Conservation (phyloP, 2,329 filamentous ascomycete genomes). For the Biscogniauxia sp. region DNA sequence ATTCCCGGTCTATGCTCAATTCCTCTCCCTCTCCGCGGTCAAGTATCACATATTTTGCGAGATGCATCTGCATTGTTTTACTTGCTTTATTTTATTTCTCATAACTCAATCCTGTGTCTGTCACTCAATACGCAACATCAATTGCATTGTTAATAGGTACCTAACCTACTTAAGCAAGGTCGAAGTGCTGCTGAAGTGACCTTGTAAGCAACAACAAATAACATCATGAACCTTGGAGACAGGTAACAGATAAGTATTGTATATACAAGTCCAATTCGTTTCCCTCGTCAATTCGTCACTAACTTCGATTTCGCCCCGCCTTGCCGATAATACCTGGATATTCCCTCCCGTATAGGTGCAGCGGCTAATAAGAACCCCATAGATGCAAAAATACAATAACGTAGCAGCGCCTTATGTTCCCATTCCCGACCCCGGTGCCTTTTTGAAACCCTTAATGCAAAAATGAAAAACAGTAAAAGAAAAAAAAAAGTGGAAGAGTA, state of each 20-base stretch:
- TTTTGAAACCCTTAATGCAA: no score
- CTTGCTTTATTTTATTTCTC: neutral
- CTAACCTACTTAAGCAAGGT: no score
- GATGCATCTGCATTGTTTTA: no score
- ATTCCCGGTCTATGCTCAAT: no score
- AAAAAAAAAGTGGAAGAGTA: no score
- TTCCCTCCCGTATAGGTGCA: neutral
- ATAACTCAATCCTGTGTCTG: neutral
- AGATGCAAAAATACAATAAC: no score
- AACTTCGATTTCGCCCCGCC: neutral
- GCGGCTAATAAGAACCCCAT: neutral
- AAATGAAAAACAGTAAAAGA: no score
- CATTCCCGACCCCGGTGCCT: neutral
- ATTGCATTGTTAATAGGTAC: no score
- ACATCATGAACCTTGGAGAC: neutral
- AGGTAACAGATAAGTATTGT: neutral
- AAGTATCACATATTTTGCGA: no score
- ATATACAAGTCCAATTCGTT: no score
- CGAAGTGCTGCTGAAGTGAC: neutral
- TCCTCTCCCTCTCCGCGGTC: no score
- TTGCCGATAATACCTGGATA: neutral
- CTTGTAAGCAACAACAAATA: neutral
- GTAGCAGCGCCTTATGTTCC: neutral
- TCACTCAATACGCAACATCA: neutral
- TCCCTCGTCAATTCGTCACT: neutral